phyloP scores from a whole-genome alignment of 176 grass and related monocot genomes.

The Cocos nucifera region DNA sequence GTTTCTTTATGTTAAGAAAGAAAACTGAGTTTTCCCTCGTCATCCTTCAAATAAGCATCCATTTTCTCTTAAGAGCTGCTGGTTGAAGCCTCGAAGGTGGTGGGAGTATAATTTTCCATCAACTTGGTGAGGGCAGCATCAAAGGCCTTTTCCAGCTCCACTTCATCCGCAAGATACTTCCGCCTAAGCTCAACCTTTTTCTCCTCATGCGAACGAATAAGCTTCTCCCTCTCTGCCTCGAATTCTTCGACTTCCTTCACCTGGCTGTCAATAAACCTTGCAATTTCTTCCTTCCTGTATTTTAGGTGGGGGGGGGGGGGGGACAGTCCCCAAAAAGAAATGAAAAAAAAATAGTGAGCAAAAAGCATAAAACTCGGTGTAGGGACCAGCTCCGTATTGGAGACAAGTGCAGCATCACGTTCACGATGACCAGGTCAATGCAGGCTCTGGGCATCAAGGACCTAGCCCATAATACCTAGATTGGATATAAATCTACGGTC shows the following conservation, averaged over 20 bases:
- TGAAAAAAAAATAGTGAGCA: background rate
- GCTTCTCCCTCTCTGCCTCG: constrained; percentile 34
- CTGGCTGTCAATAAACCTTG: constrained; percentile 55
- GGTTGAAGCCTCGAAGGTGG: constrained; percentile 35
- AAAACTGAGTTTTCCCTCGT: too few species aligned
- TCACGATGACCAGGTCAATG: background rate
- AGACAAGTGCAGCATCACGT: too few species aligned
- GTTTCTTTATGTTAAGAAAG: too few species aligned
- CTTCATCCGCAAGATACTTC: constrained; percentile 52
- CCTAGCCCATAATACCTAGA: too few species aligned
- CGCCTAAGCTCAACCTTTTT: constrained; percentile 38
- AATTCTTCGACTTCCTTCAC: constrained; percentile 58
- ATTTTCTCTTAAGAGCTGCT: background rate
- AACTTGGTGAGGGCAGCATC: constrained; percentile 36
- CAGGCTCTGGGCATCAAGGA: background rate
- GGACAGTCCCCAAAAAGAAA: background rate
- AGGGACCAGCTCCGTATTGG: too few species aligned
- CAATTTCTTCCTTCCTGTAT: constrained; percentile 50
- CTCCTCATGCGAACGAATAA: constrained; percentile 43
- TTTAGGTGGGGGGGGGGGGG: too few species aligned
- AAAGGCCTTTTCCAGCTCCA: constrained; percentile 47
- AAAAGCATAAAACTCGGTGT: too few species aligned
- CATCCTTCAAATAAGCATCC: too few species aligned
- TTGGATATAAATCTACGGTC: too few species aligned
- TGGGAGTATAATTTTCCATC: constrained; percentile 73